Base-by-base conservation (phyloP, 305 asterid species). In the Galium porrigens region DNA sequence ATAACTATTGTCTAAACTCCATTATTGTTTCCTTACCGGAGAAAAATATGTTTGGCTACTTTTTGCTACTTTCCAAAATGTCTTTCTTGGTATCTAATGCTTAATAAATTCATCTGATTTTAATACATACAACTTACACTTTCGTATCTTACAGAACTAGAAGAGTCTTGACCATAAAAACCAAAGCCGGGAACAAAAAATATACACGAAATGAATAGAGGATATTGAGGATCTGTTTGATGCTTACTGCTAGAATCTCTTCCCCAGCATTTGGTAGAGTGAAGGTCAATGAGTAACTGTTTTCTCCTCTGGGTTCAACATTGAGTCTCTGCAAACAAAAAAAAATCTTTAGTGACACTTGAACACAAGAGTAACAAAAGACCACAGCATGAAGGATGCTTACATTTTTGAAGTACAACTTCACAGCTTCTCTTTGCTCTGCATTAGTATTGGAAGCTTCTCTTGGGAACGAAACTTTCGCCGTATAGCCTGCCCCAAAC, bases 201-300 rank as follows among this genome's bases (percentile, higher is more conserved):
- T 12, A 44, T n/a, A 12, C 17, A 4, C 8, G n/a, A 39, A 48
- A 48, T 17, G 20, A 15, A 48, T 48, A 3, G 49, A 46, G 20
- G 52, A 14, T 46, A 4, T 11, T 0, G 51, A 44, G 18, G 9
- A 44, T 44, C 10, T 4, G 51, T 44, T 14, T 44, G 51, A 59
- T 32, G 22, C 41, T 72, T 85, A 92, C 99, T 86, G 81, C 82
- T 74, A 89, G 64, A 70, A 81, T 78, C 70, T 80, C 85, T 86
- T 92, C 99, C 81, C 82, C 83, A 65, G 76, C 84, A 68, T 82
- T 94, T 66, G 96, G 96, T 74, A 92, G 82, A 54, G 84, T 83
- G 71, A 85, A 92, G 68, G 94, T 85, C 68, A 89, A 73, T 63
- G 74, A 82, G 20, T 83, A 79, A 72, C 77, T 86, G 76, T 83